Base-by-base conservation (phyloP, 306 rosid genomes). In the Fragaria nilgerrensis region DNA sequence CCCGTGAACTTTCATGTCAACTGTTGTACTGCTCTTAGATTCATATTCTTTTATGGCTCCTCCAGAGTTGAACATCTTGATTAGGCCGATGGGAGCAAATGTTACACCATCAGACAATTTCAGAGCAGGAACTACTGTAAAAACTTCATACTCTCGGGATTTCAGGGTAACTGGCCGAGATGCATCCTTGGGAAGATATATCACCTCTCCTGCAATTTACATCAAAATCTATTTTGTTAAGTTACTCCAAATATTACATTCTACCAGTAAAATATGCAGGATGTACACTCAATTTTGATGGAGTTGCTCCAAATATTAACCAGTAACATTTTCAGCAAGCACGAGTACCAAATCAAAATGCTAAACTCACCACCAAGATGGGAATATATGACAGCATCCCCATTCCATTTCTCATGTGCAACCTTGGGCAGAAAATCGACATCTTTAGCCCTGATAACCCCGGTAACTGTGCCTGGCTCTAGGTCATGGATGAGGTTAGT, bases 51-150 rank as follows among this genome's bases (percentile, higher is more conserved):
- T 75, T 49, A 95, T 82, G 27, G 99, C 97, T 58, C 97, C 99
- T 70, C 99, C 99, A 14, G 99, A 88, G 63, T 95, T 95, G 81
- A 90, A 92, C 97, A 95, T 95, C 87, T 89, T 88, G 52, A 81
- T 68, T 39, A 92, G 85, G 76, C 97, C 96, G 53, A 94, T 74
- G 53, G 98, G 93, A 66, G 97, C 92, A 70, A 90, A 94, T 68
- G 59, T 88, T 16, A 78, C 70, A 9, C 80, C 89, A 47, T 75
- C 77, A 16, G 29, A 27, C 70, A 89, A 67, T 43, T 87, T 89
- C 84, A 72, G 82, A 36, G 81, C 77, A 0, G 99, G 99, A 70
- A 87, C 89, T 39, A 92, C 78, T 0, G 97, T 95, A 62, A 84
- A 92, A 16, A 95, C 86, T 80, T 95, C 94, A 11, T 87, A 92